Base-by-base conservation (phyloP, 2,329 filamentous ascomycete species). In the Aureobasidium subglaciale region DNA sequence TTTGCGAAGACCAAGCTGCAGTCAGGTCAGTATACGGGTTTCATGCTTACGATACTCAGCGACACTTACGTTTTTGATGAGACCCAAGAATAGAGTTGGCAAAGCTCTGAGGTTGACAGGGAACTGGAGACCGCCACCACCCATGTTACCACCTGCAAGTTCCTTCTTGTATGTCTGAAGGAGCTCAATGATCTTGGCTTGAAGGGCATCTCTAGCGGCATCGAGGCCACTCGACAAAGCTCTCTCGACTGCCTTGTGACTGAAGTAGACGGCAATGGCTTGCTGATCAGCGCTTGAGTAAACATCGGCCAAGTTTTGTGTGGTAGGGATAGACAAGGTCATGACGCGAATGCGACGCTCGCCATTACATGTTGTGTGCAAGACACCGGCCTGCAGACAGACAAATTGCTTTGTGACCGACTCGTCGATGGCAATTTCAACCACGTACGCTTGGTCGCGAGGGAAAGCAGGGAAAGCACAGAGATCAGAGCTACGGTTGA, bases 381-480 rank as follows among this genome's bases (percentile, higher is more conserved):
- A 80, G 9, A 99, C 92, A 50, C 93, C 93, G 13, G 91, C 87
- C 73, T 99, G 91, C 75, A 96, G 78, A 71, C 90, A 97, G 42
- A 96, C 86, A 60, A 95, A 86, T 41, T 89, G 90, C 77, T 95
- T 96, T 43, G 86, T 88, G 59, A 99, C 78, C 32, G 84, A 93
- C 75, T 99, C 93, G 64, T 99, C 93, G 62, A 99, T 97, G 13
- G 93, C 91, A 55, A 99, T 95, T 72, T 99, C 93, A 18, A 99
- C 92, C 40, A 97, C 93, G 68, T 97, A 97, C 60, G 88, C 90
- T 71, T 99, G 93, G 66, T 99, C 93, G 68, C 93, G 86, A 29
- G 93, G 93, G 78, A 99, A 97, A 0, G 93, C 91, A 1, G 93
- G 93, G 79, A 99, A 99, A 11, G 93, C 93, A 70, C 93, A 97